Base-by-base conservation (phyloP, 306 rosid species). In the Dryas alaskensis region DNA sequence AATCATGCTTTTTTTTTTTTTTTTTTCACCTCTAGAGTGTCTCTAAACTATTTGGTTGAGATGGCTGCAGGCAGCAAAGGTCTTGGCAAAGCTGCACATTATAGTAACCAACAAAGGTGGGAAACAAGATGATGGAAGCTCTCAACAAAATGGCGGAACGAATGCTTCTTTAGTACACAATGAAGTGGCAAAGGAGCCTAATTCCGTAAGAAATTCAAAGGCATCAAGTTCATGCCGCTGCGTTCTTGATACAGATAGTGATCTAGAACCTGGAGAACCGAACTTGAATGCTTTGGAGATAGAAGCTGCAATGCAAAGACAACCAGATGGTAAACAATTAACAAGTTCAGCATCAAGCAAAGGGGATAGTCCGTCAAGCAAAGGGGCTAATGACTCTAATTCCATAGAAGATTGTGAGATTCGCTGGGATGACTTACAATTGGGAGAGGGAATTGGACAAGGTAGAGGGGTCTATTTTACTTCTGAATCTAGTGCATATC, bases 371-470 rank as follows among this genome's bases (percentile, higher is more conserved):
- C 84, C 85, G 43, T 87, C 84, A 49, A 81, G 86, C 76, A 89
- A 79, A 84, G 85, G 83, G 52, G 89, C 79, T 67, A 71, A 16
- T 58, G 84, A 88, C 69, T 90, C 82, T 59, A 78, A 73, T 63
- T 67, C 86, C 54, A 64, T 78, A 45, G 81, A 57, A 31, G 76
- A 79, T 51, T 83, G 86, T 73, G 95, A 81, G 74, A 89, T 91
- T 69, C 80, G 42, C 14, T 89, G 91, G 92, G 88, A 91, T 75
- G 85, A 87, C 70, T 80, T 91, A 72, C 83, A 81, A 44, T 80
- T 89, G 44, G 82, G 91, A 72, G 89, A 87, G 40, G 91, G 82
- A 78, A 80, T 89, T 74, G 97, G 95, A 81, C 89, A 87, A 73
- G 95, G 97, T 89, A 89, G 50, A 45, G 6, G 4, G 10, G 17